These are phyloP conservation scores for Parachlorella kessleri DNA, from an alignment of 139 green algal genomes.

Conservation along the genomic window DNA sequence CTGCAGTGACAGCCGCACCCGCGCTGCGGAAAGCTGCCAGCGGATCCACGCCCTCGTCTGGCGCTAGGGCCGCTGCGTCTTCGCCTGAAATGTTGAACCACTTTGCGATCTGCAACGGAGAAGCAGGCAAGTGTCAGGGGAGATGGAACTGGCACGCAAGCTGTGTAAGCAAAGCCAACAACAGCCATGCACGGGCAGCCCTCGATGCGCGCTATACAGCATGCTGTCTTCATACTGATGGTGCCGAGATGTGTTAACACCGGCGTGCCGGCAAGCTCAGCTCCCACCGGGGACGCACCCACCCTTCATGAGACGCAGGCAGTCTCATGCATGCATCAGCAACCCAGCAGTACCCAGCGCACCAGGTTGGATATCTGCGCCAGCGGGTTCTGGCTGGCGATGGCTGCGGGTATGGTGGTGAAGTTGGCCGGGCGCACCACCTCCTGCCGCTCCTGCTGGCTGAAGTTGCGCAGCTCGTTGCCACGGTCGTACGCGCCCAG, in stretches of 20 bases:
- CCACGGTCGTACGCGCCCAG: constrained; percentile 74
- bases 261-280: not conserved
- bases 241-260: not conserved
- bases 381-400: not conserved
- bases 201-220: not conserved
- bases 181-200: not conserved
- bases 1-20: no score
- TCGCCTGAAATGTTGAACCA: not conserved
- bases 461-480: constrained; percentile 82
- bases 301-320: not conserved
- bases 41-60: no score
- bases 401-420: constrained; percentile 43
- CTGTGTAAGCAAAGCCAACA: not conserved
- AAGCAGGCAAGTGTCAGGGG: not conserved
- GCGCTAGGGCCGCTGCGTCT: not conserved
- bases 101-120: not conserved
- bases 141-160: not conserved
- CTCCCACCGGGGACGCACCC: not conserved
- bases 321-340: not conserved
- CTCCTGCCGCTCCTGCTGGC: constrained; percentile 61
- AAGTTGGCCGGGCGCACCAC: constrained; percentile 71
- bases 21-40: no score
- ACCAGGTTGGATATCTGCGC: not conserved
- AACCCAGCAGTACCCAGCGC: not conserved
- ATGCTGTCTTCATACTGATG: not conserved